Conservation (phyloP, 169 alveolate species). For the Plasmodium chabaudi region DNA sequence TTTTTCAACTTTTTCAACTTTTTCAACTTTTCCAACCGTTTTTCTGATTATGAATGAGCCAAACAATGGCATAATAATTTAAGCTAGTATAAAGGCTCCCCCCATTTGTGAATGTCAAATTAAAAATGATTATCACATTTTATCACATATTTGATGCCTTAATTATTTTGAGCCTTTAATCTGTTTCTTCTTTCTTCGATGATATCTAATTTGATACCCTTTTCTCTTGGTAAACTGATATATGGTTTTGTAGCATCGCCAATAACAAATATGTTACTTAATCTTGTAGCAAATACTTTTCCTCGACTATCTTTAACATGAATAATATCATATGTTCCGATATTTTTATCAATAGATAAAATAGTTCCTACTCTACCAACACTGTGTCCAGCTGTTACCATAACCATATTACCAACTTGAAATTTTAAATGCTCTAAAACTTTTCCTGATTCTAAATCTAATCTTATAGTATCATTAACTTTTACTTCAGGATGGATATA, state of each 20-base stretch:
- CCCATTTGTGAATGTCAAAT: too few relatives aligned
- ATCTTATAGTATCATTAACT: conserved; percentile 96
- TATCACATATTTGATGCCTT: neutral
- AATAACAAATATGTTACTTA: conserved; percentile 96
- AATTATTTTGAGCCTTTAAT: conserved; percentile 77
- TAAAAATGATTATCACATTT: neutral
- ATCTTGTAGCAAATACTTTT: conserved; percentile 96
- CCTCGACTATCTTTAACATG: conserved; percentile 96
- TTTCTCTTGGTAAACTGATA: conserved; percentile 94
- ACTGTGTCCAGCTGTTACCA: conserved; percentile 98
- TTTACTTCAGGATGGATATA: conserved; percentile 98
- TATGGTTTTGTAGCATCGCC: conserved; percentile 96
- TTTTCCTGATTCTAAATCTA: conserved; percentile 96
- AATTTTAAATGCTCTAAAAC: conserved; percentile 94
- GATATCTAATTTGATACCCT: conserved; percentile 93
- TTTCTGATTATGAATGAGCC: too few relatives aligned
- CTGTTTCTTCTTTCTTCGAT: conserved; percentile 93
- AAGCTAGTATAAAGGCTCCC: too few relatives aligned
- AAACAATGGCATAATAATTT: too few relatives aligned
- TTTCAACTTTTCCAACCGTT: too few relatives aligned
- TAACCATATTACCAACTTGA: conserved; percentile 95
- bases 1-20: too few relatives aligned
- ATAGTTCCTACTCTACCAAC: conserved; percentile 99
- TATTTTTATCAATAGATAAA: conserved; percentile 96
- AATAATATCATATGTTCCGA: conserved; percentile 97